Conservation (phyloP, 192 early-diverging fungal species). For the Chytriomyces hyalinus region DNA sequence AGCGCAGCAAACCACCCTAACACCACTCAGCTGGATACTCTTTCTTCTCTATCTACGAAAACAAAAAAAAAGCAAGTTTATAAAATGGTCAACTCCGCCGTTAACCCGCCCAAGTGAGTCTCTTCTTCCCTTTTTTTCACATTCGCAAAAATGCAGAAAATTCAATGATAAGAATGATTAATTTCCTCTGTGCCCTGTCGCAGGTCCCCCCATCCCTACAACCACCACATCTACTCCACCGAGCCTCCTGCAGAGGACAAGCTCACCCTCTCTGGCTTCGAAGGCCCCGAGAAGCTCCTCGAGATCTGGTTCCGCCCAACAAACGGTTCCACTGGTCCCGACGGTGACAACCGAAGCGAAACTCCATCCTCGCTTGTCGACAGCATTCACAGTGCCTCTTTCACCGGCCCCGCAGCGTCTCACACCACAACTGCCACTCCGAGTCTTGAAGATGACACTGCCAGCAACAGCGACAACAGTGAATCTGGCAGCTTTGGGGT, state of each 20-base stretch:
- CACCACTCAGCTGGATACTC: slow-evolving; percentile 2
- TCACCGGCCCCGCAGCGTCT: not conserved
- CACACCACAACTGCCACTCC: not conserved
- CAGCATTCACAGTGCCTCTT: slow-evolving; percentile 1
- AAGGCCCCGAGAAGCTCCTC: slow-evolving; percentile 97
- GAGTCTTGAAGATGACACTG: slow-evolving; percentile 28
- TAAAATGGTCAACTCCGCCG: slow-evolving; percentile 26
- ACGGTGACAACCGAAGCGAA: not conserved
- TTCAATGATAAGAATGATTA: not conserved
- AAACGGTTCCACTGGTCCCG: not conserved
- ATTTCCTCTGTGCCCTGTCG: not conserved
- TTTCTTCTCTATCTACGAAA: slow-evolving; percentile 14
- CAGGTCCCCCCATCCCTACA: slow-evolving; percentile 25
- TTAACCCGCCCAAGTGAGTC: not conserved
- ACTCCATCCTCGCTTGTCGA: not conserved
- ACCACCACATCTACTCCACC: slow-evolving; percentile 7
- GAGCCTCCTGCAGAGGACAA: slow-evolving; percentile 30
- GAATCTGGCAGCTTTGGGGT: slow-evolving; percentile 22
- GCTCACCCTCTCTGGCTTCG: slow-evolving; percentile 72
- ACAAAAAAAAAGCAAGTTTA: slow-evolving; percentile 11
- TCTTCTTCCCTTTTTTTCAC: not conserved
- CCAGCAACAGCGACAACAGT: not conserved
- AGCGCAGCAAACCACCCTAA: slow-evolving; percentile 35
- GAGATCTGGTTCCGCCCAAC: slow-evolving; percentile 91
- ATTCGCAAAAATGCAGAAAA: not conserved